A percentile compares a stretch with the other conserved stretches of the same genome.
phyloP scores from a whole-genome alignment of 2,329 filamentous ascomycete species.

The Calycina marina region DNA sequence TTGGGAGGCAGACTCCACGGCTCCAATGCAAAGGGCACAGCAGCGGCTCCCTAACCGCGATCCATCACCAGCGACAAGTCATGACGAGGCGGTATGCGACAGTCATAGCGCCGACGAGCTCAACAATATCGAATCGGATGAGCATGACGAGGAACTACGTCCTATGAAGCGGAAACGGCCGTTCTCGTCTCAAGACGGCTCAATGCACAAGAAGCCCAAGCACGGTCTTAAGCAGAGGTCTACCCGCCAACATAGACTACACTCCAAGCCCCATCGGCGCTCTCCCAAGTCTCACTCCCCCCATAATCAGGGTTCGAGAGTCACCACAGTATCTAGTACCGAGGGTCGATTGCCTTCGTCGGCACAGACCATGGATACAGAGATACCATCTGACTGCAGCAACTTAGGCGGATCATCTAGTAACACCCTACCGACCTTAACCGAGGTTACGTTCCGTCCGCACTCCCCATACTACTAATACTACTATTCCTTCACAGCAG shows the following conservation, averaged over 20 bases:
- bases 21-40: not conserved
- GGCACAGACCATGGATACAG: conserved; percentile 6
- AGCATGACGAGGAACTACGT: conserved; percentile 1
- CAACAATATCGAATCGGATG: conserved; percentile 1
- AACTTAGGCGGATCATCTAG: conserved; percentile 5
- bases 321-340: conserved; percentile 1
- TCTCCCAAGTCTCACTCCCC: conserved; percentile 1
- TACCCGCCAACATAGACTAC: not conserved
- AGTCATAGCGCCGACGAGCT: conserved; percentile 3
- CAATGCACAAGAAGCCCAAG: conserved; percentile 4
- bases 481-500: conserved; percentile 8
- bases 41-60: not conserved
- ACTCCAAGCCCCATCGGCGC: not conserved
- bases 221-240: conserved; percentile 3
- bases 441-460: conserved; percentile 8
- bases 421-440: conserved; percentile 5
- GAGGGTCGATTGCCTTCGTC: conserved; percentile 7
- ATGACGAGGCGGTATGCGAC: conserved; percentile 1
- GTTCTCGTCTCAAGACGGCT: conserved; percentile 2
- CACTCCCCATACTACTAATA: conserved; percentile 6
- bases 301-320: not conserved
- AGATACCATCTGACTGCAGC: conserved; percentile 1
- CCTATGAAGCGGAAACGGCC: conserved; percentile 3
- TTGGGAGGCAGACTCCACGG: not conserved
- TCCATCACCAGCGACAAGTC: not conserved